Evolutionary conservation across 139 green algal species (phyloP), one percentile per base, ranked within the genome.

Genomic region (Nannochloris sp.): DNA sequence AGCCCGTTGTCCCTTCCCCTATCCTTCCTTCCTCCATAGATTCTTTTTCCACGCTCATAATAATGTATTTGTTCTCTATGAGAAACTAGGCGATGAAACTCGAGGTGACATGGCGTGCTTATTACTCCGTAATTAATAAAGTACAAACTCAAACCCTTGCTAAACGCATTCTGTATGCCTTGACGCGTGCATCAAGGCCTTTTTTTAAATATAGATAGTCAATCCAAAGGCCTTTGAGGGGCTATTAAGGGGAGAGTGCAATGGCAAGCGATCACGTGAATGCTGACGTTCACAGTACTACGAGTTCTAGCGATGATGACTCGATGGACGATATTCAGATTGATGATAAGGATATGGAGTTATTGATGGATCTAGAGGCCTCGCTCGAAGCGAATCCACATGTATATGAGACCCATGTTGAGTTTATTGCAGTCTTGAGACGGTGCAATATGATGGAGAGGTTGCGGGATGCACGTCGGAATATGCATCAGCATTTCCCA

Each of bases 401-500:
- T 11, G 44, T 72, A 2, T 92, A 91, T 58, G 84, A 92, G 55
- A 72, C 58, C 9, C 84, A 92, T 37, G 53, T 90, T 19, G 46
- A 53, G n/a, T 64, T 48, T 36, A n/a, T 55, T 46, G 76, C 87
- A 72, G 87, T 85, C 62, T 61, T 94, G 40, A 71, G 78, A 11
- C 71, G 68, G 18, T 80, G 66, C 60, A 79, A 78, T 27, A 75
- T 94, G 40, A 61, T 48, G 15, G 61, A 69, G 11, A 71, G 76
- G 24, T 61, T 90, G 19, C 59, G 65, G 3, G 70, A 69, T 14
- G 88, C 83, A 0, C 64, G 88, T 24, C 60, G 83, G 56, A 62
- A 67, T 18, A 84, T 95, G 70, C 73, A 84, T 5, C 56, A 70
- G 2, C 61, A 50, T 11, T 95, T 91, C 56, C 87, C 88, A 0